These are phyloP conservation scores for Allantophomopsis lycopodina DNA, from an alignment of 2,329 filamentous ascomycete species.

Conservation along the genomic window DNA sequence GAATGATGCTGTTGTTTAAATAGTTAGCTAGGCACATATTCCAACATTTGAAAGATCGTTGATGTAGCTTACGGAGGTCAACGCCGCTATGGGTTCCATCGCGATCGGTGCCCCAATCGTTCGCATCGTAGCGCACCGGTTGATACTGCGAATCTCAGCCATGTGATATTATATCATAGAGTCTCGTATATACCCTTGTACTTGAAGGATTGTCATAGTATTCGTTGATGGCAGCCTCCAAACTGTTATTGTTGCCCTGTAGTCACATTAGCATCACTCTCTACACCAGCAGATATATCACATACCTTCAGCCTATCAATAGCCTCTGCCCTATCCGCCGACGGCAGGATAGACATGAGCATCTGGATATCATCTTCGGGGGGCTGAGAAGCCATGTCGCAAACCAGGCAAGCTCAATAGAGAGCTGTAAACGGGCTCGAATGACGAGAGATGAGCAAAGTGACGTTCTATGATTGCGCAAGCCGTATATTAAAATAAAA, in stretches of 20 bases:
- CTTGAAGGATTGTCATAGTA: conserved; percentile 32
- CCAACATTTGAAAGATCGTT: background rate
- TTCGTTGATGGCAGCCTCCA: conserved; percentile 34
- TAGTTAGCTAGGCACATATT: conserved; percentile 2
- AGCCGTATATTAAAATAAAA: too few species aligned
- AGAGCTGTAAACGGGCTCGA: too few species aligned
- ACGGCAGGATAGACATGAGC: conserved; percentile 6
- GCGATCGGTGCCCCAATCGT: conserved; percentile 24
- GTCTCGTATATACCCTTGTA: conserved; percentile 5
- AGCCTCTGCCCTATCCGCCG: conserved; percentile 8
- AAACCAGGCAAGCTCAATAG: too few species aligned
- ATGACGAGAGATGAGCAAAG: too few species aligned
- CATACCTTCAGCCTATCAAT: conserved; percentile 14
- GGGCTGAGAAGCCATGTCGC: conserved; percentile 8
- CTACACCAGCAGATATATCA: background rate
- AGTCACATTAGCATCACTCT: too few species aligned
- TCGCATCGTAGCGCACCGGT: too few species aligned
- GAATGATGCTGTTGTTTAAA: conserved; percentile 27
- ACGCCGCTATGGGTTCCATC: conserved; percentile 31
- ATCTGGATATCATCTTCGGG: conserved; percentile 9
- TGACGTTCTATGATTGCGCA: too few species aligned
- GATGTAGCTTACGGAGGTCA: conserved; percentile 27
- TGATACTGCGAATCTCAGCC: conserved; percentile 3
- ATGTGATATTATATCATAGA: background rate
- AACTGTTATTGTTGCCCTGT: conserved; percentile 29